Evolutionary conservation across 2,329 filamentous ascomycete species (phyloP).

Genomic region (Botryotinia convoluta): DNA sequence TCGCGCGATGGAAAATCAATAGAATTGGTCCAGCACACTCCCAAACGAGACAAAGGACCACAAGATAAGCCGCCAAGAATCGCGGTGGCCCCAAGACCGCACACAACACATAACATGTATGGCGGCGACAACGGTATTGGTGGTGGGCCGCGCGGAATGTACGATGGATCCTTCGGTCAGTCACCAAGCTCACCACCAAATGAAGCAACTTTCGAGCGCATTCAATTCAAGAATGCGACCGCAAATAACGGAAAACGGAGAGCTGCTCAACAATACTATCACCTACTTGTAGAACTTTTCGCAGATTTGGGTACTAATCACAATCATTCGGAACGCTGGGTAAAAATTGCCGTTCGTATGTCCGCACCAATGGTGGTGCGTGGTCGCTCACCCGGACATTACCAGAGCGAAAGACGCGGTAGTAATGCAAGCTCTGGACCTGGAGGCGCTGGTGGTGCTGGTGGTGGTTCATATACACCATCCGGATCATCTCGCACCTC

Average conservation of each 20-base stretch:
- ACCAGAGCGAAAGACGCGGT: constrained; percentile 53
- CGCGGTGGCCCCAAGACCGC: constrained; percentile 37
- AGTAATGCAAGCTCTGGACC: constrained; percentile 54
- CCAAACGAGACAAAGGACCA: constrained; percentile 69
- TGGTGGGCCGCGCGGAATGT: constrained; percentile 25
- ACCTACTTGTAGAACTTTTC: constrained; percentile 65
- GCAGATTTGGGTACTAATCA: constrained; percentile 48
- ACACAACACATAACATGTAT: constrained; percentile 31
- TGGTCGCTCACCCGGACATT: constrained; percentile 62
- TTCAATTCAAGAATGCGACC: constrained; percentile 73
- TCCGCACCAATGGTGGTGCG: constrained; percentile 66
- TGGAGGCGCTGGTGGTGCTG: constrained; percentile 43
- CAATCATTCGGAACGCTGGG: constrained; percentile 44
- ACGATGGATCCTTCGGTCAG: constrained; percentile 29
- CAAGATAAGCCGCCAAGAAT: constrained; percentile 58
- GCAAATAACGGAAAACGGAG: constrained; percentile 73
- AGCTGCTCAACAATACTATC: constrained; percentile 71
- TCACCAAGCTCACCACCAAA: constrained; percentile 33
- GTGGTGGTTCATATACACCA: constrained; percentile 34
- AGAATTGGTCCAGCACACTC: constrained; percentile 73
- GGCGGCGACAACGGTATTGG: constrained; percentile 29
- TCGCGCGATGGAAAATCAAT: constrained; percentile 60
- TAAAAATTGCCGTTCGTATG: constrained; percentile 57
- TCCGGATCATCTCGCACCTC: constrained; percentile 28
- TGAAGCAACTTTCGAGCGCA: constrained; percentile 59